Evolutionary conservation across 345 rosid genomes (phyloP).

Genomic region (Raphanus raphanistrum): DNA sequence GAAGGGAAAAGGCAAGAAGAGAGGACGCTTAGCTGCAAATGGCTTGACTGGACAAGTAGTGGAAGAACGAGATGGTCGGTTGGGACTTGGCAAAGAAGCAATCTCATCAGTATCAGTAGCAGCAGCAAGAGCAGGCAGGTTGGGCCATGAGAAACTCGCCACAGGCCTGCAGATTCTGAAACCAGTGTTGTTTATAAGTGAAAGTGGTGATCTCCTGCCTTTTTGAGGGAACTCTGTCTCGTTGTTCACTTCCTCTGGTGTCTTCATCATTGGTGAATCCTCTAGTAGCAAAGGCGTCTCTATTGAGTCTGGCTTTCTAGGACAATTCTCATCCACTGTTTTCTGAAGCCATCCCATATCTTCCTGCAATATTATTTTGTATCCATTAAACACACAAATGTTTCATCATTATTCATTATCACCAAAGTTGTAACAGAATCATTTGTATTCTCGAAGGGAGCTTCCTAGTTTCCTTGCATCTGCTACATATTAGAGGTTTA

Average conservation of each 20-base stretch:
- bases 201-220: slow-evolving; percentile 45
- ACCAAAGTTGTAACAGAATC: not conserved
- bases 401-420: slow-evolving; percentile 3
- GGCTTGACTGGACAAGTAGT: slow-evolving; percentile 51
- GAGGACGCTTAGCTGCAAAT: slow-evolving; percentile 47
- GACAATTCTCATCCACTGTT: slow-evolving; percentile 20
- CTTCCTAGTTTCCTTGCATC: slow-evolving; percentile 1
- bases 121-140: slow-evolving; percentile 37
- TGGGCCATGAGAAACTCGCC: slow-evolving; percentile 79
- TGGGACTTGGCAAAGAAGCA: slow-evolving; percentile 47
- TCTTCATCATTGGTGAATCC: slow-evolving; percentile 16
- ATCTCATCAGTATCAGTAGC: slow-evolving; percentile 39
- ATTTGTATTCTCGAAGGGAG: not conserved
- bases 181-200: slow-evolving; percentile 52
- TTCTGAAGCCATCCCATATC: slow-evolving; percentile 48
- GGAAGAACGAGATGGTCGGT: slow-evolving; percentile 19
- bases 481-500: not conserved
- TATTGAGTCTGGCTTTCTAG: slow-evolving; percentile 12
- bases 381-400: slow-evolving; percentile 3
- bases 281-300: slow-evolving; percentile 30
- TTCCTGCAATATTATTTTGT: slow-evolving; percentile 47
- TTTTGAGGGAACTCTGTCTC: slow-evolving; percentile 4
- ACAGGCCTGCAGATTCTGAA: slow-evolving; percentile 83
- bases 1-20: slow-evolving; percentile 25
- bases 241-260: slow-evolving; percentile 22